Conservation (phyloP, 2,329 filamentous ascomycete genomes). For the Scolecobasidium constrictum region DNA sequence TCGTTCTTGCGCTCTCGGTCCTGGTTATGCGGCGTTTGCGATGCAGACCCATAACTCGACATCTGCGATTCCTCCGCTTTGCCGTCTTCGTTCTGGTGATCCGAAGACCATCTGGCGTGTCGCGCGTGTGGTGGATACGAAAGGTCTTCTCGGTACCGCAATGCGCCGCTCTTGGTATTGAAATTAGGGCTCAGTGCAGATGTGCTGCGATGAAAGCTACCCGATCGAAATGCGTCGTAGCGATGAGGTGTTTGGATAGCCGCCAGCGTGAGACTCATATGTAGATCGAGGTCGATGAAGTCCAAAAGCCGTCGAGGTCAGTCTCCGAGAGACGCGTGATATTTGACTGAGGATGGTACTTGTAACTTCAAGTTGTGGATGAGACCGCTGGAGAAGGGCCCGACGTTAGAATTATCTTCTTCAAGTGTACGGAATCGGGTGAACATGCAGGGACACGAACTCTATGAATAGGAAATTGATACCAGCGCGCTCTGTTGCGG, state of each 20-base stretch:
- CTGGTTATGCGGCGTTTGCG: neutral
- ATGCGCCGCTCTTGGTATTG: neutral
- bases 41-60: conserved; percentile 5
- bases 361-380: no score
- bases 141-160: neutral
- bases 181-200: neutral
- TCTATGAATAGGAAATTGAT: neutral
- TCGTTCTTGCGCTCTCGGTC: neutral
- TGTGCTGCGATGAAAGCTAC: neutral
- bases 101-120: conserved; percentile 4
- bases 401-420: no score
- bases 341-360: no score
- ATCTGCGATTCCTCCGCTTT: conserved; percentile 7
- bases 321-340: no score
- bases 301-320: no score
- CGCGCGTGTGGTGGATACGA: neutral
- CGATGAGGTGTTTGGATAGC: neutral
- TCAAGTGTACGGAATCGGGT: no score
- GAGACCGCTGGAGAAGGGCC: no score
- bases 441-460: neutral
- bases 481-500: neutral
- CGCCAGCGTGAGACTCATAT: conserved; percentile 7
- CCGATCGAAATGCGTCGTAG: neutral
- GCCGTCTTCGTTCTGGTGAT: neutral
- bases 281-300: no score